Conservation (phyloP, 75 land plant species). For the Pinus tabuliformis region DNA sequence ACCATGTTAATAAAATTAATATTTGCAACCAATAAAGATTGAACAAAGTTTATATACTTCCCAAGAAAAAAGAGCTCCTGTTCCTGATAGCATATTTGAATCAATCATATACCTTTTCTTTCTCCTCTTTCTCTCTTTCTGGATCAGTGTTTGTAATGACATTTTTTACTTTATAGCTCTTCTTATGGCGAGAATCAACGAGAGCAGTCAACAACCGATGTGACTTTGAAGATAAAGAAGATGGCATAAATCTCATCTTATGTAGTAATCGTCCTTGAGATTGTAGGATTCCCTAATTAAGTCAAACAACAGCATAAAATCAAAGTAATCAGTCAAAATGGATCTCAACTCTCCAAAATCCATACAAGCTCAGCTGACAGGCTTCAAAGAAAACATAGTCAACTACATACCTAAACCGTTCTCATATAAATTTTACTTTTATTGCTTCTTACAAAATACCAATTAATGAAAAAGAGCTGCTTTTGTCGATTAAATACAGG, state of each 20-base stretch:
- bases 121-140: conserved; percentile 93
- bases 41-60: no score
- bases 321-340: neutral
- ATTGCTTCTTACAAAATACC: no score
- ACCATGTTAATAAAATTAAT: no score
- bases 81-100: neutral
- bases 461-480: no score
- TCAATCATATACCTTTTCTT: conserved; percentile 64
- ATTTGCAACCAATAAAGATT: no score
- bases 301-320: conserved; percentile 1
- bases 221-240: conserved; percentile 94
- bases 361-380: neutral
- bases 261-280: conserved; percentile 84
- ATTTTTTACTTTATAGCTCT: conserved; percentile 95
- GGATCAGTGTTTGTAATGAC: conserved; percentile 93
- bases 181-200: conserved; percentile 95
- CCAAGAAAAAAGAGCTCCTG: no score
- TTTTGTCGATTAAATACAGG: no score
- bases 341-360: neutral
- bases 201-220: conserved; percentile 93
- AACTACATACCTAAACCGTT: no score
- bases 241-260: conserved; percentile 99
- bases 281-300: conserved; percentile 80
- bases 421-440: no score
- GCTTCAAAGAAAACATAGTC: no score